phyloP scores from a whole-genome alignment of 2,329 filamentous ascomycete genomes.

The Plectosphaerella sp. region DNA sequence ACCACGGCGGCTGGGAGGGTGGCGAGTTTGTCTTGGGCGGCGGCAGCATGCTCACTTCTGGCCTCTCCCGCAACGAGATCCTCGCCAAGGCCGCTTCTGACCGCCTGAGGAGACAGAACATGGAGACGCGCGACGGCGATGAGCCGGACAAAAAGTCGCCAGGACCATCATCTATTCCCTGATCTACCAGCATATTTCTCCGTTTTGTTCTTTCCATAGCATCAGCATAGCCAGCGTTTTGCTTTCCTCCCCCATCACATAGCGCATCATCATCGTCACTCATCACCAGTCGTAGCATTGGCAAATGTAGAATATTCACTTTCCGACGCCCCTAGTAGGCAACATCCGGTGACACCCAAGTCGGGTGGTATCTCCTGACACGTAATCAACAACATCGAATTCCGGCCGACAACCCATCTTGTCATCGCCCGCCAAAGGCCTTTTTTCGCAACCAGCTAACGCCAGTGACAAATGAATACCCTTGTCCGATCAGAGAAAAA shows the following conservation, averaged over 20 bases:
- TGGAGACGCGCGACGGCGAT: slow-evolving; percentile 16
- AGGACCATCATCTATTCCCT: too few relatives aligned
- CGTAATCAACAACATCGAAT: neutral
- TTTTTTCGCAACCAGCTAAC: neutral
- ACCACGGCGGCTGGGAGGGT: slow-evolving; percentile 73
- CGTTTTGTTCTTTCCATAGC: neutral
- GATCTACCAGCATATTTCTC: too few relatives aligned
- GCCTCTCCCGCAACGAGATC: slow-evolving; percentile 67
- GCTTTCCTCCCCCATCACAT: neutral
- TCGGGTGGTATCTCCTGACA: neutral
- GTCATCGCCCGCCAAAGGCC: neutral
- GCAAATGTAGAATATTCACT: neutral
- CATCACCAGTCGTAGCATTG: neutral
- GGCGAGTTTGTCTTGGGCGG: slow-evolving; percentile 73
- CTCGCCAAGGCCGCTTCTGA: slow-evolving; percentile 72
- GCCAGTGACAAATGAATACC: too few relatives aligned
- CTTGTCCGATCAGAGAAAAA: too few relatives aligned
- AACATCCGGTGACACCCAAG: neutral
- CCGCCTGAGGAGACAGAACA: slow-evolving; percentile 44
- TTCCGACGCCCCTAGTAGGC: neutral
- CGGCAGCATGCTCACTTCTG: slow-evolving; percentile 27
- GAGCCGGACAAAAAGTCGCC: slow-evolving; percentile 4
- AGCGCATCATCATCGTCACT: neutral
- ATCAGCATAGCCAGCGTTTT: slow-evolving; percentile 1
- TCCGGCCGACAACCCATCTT: neutral